Evolutionary conservation across 257 asterid genomes (phyloP).

Genomic region (Solanum bukasovii): DNA sequence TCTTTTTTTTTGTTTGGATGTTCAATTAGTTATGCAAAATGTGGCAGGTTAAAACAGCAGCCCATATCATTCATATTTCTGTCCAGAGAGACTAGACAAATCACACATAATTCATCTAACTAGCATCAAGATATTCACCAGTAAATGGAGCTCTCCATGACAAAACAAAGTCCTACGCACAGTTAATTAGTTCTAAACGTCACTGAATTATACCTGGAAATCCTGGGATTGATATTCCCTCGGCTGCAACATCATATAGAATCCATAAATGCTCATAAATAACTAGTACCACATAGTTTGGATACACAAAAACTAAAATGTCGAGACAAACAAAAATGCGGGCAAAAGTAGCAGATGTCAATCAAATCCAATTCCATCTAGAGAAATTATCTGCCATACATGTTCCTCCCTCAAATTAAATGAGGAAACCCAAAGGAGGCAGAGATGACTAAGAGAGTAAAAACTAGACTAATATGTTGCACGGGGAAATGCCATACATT

Average conservation of each 20-base stretch:
- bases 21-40: background rate
- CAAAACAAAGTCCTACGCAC: background rate
- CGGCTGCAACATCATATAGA: background rate
- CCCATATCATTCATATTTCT: background rate
- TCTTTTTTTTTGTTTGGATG: background rate
- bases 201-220: too few relatives aligned
- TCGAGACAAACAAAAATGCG: background rate
- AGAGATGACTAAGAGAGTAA: background rate
- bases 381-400: background rate
- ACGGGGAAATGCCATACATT: background rate
- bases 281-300: background rate
- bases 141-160: background rate
- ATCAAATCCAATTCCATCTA: conserved; percentile 1
- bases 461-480: background rate
- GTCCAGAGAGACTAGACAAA: background rate
- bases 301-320: background rate
- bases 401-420: background rate
- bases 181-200: background rate
- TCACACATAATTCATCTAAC: background rate
- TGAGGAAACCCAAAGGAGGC: background rate
- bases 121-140: background rate
- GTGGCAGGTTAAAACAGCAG: background rate
- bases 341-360: background rate
- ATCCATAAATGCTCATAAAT: background rate
- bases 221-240: background rate